A percentile compares a stretch with the other conserved stretches of the same genome.
Evolutionary conservation across 345 rosid genomes (phyloP).

Genomic region (Salix purpurea): DNA sequence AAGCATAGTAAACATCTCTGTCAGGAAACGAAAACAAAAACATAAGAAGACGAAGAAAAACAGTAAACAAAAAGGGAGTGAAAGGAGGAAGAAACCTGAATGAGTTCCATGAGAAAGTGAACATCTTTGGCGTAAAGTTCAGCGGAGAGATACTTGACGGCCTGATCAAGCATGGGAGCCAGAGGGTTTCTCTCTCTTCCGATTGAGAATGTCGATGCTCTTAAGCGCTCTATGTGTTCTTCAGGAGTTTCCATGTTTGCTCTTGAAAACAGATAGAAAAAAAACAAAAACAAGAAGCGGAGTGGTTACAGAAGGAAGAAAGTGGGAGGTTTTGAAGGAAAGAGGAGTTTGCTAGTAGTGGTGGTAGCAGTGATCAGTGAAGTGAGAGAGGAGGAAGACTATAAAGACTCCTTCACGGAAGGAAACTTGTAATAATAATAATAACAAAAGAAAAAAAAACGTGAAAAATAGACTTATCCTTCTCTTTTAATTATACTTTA

Average conservation of each 20-base stretch:
- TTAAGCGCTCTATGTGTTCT: constrained; percentile 46
- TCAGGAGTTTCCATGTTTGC: constrained; percentile 24
- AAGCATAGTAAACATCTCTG: neutral
- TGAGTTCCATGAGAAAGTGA: constrained; percentile 72
- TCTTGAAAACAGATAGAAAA: neutral
- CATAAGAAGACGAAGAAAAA: neutral
- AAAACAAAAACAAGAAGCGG: neutral
- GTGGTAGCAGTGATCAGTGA: neutral
- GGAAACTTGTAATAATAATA: too few species aligned
- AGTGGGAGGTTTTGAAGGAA: neutral
- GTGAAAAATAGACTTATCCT: too few species aligned
- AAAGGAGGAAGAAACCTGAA: constrained; percentile 37
- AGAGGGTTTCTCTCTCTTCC: constrained; percentile 50
- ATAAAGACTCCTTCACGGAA: too few species aligned
- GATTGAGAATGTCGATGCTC: constrained; percentile 48
- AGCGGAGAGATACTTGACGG: constrained; percentile 56
- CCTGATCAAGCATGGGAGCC: constrained; percentile 55
- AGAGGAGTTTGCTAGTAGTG: neutral
- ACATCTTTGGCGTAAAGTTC: constrained; percentile 68
- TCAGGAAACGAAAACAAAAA: too few species aligned
- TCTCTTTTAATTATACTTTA: too few species aligned
- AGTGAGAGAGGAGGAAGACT: neutral
- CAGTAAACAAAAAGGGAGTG: neutral
- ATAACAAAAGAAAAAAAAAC: too few species aligned
- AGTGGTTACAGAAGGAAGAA: neutral